Conservation (phyloP, 306 rosid genomes). For the Prinsepia uniflora region DNA sequence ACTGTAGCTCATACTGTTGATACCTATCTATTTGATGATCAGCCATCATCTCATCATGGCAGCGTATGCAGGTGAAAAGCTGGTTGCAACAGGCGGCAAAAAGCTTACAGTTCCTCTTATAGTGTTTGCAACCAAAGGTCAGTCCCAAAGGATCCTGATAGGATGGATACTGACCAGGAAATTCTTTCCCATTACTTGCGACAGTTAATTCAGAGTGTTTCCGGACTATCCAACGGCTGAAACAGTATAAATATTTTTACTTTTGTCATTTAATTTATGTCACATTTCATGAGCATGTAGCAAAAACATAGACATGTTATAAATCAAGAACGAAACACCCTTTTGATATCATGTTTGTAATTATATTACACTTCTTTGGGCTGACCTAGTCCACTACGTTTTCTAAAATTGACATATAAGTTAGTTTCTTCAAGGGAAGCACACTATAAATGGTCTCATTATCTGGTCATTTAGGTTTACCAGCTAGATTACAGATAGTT, state of each 20-base stretch:
- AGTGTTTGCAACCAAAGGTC: conserved; percentile 82
- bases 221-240: conserved; percentile 81
- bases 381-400: neutral
- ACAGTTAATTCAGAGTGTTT: conserved; percentile 44
- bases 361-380: neutral
- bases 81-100: conserved; percentile 81
- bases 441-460: too few relatives aligned
- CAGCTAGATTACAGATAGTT: neutral
- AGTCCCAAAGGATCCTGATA: conserved; percentile 55
- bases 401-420: neutral
- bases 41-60: conserved; percentile 71
- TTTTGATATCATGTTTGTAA: neutral
- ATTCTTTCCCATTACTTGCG: conserved; percentile 46
- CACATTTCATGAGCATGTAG: neutral
- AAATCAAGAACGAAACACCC: neutral
- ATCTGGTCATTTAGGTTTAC: neutral
- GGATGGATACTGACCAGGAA: conserved; percentile 69
- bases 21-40: conserved; percentile 79
- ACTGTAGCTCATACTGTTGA: conserved; percentile 11
- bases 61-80: conserved; percentile 72
- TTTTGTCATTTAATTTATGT: conserved; percentile 1
- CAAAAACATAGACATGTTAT: neutral
- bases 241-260: conserved; percentile 22
- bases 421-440: neutral
- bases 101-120: conserved; percentile 88